Evolutionary conservation across 2,329 filamentous ascomycete genomes (phyloP), one percentile per base, ranked within the genome.

Genomic region (Paecilomyces formosus): DNA sequence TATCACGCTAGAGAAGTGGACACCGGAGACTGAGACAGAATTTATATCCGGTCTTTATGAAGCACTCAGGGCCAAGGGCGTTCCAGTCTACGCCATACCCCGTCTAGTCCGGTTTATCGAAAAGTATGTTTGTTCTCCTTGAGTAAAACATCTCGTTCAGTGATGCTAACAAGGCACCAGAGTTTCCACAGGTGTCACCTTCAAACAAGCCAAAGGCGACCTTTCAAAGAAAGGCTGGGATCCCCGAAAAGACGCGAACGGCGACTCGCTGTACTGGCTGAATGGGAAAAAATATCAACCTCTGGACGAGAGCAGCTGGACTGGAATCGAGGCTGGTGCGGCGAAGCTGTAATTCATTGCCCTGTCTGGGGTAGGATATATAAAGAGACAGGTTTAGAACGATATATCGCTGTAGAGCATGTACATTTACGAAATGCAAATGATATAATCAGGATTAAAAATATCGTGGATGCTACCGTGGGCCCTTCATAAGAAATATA

Each of bases 131-230:
- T 3, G 3, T n/a, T 13, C 9, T 15, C 4, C 45, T 13, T 12
- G 2, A 11, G 12, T 6, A 18, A n/a, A 39, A 55, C 11, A 18
- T 8, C 7, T 9, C 9, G 30, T n/a, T 18, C 21, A 31, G 24
- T 31, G 51, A 58, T 28, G 45, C 51, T 39, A n/a, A 60, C 24
- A 5, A 31, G 11, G 24, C 61, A 12, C 12, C n/a, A 45, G 72
- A 56, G 77, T 79, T 56, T 73, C 74, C 58, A 75, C 75, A 1
- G 76, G 76, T 52, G 78, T 76, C n/a, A 81, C 78, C 4, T 80
- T 81, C 68, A 81, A 81, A 62, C 78, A 81, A 61, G 74, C 76
- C 1, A 80, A 80, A 64, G 72, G 70, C 7, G 76, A 76, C 8
- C 61, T 80, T 26, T 65, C 72, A 26, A 77, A 76, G 62, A 76